Evolutionary conservation across 2,329 filamentous ascomycete genomes (phyloP), one percentile per base, ranked within the genome.

Genomic region (Cryphonectria nitschkei): DNA sequence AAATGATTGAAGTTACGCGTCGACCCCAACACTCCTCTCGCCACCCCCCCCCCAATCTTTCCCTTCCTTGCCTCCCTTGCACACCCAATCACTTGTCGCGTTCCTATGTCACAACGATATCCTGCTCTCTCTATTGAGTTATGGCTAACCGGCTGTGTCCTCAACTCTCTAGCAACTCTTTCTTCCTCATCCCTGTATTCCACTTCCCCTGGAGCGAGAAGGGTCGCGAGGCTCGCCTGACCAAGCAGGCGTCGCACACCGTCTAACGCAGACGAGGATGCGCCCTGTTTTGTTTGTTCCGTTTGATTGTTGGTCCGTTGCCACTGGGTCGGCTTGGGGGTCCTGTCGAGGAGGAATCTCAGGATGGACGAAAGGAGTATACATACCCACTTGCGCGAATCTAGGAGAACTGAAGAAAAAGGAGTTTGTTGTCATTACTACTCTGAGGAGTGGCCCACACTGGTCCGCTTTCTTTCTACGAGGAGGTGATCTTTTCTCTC

Each of bases 131-230:
- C 39, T 29, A 26, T n/a, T 50, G 46, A 6, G 46, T 8, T n/a
- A 13, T 29, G 43, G 58, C 61, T 54, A 67, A 68, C 62, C 77
- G 22, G 13, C 19, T 26, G 14, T 34, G 26, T 26, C 6, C 34
- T 19, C 13, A 7, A 11, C 54, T n/a, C 8, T 41, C 46, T 66
- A 96, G 93, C 85, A 91, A 91, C 83, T 90, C 88, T 39, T 97
- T 97, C 90, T 96, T 97, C 86, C 87, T 96, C 81, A 89, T 97
- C 73, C 95, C 95, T 67, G 94, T 98, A 74, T 91, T 92, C 77
- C 94, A 97, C 86, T 97, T 98, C 87, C 95, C 95, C 68, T 98
- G 95, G 95, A 95, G 93, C 52, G 91, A 92, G 77, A 92, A 92
- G 83, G 92, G 89, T 68, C 88, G 87, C 73, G 86, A 89, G 80